Base-by-base conservation (phyloP, 1,284 basidiomycete genomes). In the Coriolopsis trogii region DNA sequence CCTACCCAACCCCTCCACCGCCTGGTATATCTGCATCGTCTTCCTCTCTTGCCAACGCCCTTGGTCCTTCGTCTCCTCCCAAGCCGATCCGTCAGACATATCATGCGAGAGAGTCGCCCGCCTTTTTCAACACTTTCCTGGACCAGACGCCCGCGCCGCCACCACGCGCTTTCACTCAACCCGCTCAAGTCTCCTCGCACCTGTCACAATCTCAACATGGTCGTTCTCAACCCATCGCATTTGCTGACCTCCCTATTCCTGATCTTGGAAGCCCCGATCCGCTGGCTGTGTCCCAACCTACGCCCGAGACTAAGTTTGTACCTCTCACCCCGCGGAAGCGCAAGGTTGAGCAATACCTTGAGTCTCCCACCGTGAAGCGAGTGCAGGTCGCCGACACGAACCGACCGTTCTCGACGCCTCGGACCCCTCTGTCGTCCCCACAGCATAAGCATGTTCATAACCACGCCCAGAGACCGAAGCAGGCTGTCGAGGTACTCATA, bases 1-100 rank as follows among this genome's bases (percentile, higher is more conserved):
- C 81, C 7, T 88, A 87, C 68, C 84, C 85, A 2, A 85, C 86
- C 2, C 84, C 84, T 15, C 83, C 85, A 6, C 86, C 84, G 12
- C 83, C 82, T 2, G 75, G 77, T 10, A 80, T 85, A 24, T 77
- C 71, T 30, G 73, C 73, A n/a, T 81, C 85, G 0, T 85, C 85
- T 1, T 88, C 87, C 13, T 89, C 87, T 9, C 77, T 90, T 46
- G 86, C 88, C 1, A 76, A 76, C 64, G 87, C 87, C 6, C 75
- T 90, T n/a, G 85, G 82, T 9, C 72, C 75, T 23, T 78, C 79
- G 1, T 63, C 60, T 24, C 69, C 70, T 15, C 42, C 18, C 23
- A 68, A 62, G 23, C 66, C 70, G 4, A 47, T 59, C 4, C 66
- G 62, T 20, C 66, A 68, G 28, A 41, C 43, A 12, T 79, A 78